Evolutionary conservation across 2,329 filamentous ascomycete genomes (phyloP), one percentile per base, ranked within the genome.

Genomic region (Grosmannia huntii): DNA sequence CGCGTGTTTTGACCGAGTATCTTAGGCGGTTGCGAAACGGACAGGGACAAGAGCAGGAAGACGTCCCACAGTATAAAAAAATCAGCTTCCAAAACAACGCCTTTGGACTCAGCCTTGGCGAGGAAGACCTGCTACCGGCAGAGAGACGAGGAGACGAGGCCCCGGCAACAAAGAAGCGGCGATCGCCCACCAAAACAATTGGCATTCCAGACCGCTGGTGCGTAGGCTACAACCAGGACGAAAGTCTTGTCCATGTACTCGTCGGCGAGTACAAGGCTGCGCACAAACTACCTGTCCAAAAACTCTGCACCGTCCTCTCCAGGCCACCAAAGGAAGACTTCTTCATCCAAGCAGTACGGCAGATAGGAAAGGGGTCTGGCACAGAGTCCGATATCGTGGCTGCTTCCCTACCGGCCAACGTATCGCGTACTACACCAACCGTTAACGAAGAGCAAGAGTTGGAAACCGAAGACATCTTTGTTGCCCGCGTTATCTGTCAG

Each of bases 401-500:
- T 16, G 36, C 36, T 16, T 5, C 36, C 4, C 12, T 16, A 16
- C 14, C 36, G 16, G 36, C 36, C 14, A 16, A 14, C 36, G 12
- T 16, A 16, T 38, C 36, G 12, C 12, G 36, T 44, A 7, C 14
- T 19, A 7, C 41, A 19, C 16, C 4, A 9, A 44, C 41, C 41
- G 7, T 44, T 2, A n/a, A 1, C 36, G 36, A 38, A 16, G 36
- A 38, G 12, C 36, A 9, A 38, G 12, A 38, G 36, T 14, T 16
- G 33, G 19, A 49, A n/a, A 3, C 31, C 6, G 51, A 23, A 23
- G 12, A 31, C 14, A 27, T 59, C 4, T 53, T 7, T 5, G 25
- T 59, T 5, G 58, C 60, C 4, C 27, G 36, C 11, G 60, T 38
- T 10, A 31, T 60, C 21, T 60, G 60, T 23, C 60, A 61, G 14